Evolutionary conservation across 805 yeast species (phyloP), one percentile per base, ranked within the genome.

Genomic region (Kuraishia cidri): DNA sequence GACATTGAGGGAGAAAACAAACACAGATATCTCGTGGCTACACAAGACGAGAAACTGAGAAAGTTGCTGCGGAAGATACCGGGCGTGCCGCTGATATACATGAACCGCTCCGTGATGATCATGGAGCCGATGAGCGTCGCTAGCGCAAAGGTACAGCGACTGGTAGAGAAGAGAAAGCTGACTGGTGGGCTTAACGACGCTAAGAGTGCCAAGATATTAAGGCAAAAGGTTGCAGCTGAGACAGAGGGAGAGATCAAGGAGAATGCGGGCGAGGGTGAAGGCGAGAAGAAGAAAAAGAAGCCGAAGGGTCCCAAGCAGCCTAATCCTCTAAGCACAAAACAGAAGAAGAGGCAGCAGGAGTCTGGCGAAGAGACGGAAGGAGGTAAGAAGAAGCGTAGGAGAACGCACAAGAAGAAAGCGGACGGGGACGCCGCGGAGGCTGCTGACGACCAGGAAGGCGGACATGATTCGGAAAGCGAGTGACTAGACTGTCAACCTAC

Each of bases 41-140:
- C 90, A 0, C 97, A 88, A 50, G 76, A 83, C 45, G 70, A 73
- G 16, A 66, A 71, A 18, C 62, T 88, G 33, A 70, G 98, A 44
- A 70, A 73, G 35, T 61, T 64, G 30, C 62, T 92, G 39, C 69
- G 97, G 43, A 63, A 63, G 20, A 64, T 87, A 8, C 94, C 98
- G 1, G 98, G 96, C 9, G 81, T 86, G 1, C 98, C 98, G 1
- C 56, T 92, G 42, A 62, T 90, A 7, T 88, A 82, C 53, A 76
- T 92, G 74, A 79, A 82, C 48, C 68, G 96, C 39, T 75, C 95
- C 1, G 98, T 92, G 12, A 84, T 92, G 90, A 78, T 92, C 18
- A 76, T 92, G 92, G 98, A 92, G 56, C 96, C 97, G 6, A 60
- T 87, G 43, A 82, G 95, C 33, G 70, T 69, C 24, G 83, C 84